Evolutionary conservation across 805 yeast genomes (phyloP), one percentile per base, ranked within the genome.

Genomic region (Candida gorgasii): DNA sequence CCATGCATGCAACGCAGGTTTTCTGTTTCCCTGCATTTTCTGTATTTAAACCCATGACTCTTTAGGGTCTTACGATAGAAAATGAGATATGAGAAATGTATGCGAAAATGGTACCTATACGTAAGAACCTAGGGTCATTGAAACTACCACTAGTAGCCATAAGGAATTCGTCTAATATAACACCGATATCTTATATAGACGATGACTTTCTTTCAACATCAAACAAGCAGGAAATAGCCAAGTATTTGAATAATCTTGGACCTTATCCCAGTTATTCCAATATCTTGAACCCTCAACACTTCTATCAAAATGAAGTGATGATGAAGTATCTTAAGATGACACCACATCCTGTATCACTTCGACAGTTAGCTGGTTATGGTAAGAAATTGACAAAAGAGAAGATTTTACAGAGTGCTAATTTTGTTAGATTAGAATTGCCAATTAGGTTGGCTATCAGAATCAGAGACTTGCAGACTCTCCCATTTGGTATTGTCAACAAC

Each of bases 301-400:
- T 86, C 62, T 92, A 88, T 58, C 97, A 89, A 52, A 86, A 86
- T 55, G 79, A 82, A 15, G 78, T 83, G 4, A 67, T 89, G 45
- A 63, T 79, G 55, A 72, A 73, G 27, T 87, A 86, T 78, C 70
- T 80, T 31, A 69, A 76, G 38, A 77, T 80, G 49, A 58, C 58
- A n/a, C 90, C 96, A 0, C 89, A 88, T 59, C 96, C 98, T 0
- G 95, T 92, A 16, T 84, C 96, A 1, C 62, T 93, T n/a, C 72
- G 88, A 40, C 97, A 92, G 54, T 64, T 92, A 51, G 96, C 97
- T 1, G 89, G 89, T 31, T 92, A 85, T 58, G 97, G 97, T 36
- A 83, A 84, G 52, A 77, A 76, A 26, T 62, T 92, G 39, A 86
- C 89, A 11, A 79, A 79, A 50, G 87, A 83, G 27, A 89, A 90